Base-by-base conservation (phyloP, 345 rosid species). In the Citrus unshiu region DNA sequence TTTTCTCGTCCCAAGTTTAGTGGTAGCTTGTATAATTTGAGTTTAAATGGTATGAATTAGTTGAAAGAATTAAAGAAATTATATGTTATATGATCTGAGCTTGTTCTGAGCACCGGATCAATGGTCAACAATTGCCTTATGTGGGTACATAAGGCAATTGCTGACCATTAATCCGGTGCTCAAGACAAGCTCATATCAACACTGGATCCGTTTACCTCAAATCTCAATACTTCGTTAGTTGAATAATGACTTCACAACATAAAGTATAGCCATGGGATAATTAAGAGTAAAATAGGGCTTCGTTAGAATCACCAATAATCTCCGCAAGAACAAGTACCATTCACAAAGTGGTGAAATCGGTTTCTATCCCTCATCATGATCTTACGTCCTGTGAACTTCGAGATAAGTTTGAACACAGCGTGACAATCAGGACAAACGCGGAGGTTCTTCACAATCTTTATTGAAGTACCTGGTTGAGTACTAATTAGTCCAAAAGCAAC, bases 331-430 rank as follows among this genome's bases (percentile, higher is more conserved):
- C 98, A 90, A 5, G 80, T 86, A 39, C 95, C 98, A 73, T 91
- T 72, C 0, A n/a, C 84, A 72, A 94, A 90, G 85, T 92, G 95
- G 87, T 94, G 95, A 81, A 94, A 94, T 67, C 94, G 72, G 78
- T 86, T 92, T n/a, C 93, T 84, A 77, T 94, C 94, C 82, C 94
- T 86, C 95, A 87, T 91, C 3, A 92, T 81, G 54, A 94, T 89
- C 64, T 79, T 86, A 10, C 95, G 85, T 1, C 93, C 84, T 0
- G 93, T 90, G 88, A 90, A 86, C 86, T 78, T 86, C 4, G 93
- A 86, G 43, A 91, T 84, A 80, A 91, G 34, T 79, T 92, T 92
- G 1, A 82, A 84, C 27, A 76, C 95, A 0, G 86, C 88, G 73
- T 92, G 97, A 60, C 95, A 94, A 83, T 94, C 95, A 0, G 83